phyloP scores from a whole-genome alignment of 768 basidiomycete species.

The Cytidiella melzeri region DNA sequence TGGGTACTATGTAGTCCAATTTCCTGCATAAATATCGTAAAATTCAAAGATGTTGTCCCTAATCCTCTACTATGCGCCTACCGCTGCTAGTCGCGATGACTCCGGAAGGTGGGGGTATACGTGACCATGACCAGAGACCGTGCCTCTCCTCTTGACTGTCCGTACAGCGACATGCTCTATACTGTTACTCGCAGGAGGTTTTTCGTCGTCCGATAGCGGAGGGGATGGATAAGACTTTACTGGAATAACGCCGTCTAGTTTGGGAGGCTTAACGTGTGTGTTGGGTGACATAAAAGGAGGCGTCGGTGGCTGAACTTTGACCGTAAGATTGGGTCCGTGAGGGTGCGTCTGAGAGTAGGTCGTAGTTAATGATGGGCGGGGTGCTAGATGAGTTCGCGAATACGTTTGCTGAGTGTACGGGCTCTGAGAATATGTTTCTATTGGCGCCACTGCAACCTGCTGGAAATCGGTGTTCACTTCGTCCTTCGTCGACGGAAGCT shows the following conservation, averaged over 20 bases:
- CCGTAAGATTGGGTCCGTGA: conserved; percentile 24
- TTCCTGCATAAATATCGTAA: background rate
- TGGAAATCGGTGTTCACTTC: conserved; percentile 48
- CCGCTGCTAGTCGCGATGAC: conserved; percentile 5
- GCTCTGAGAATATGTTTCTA: conserved; percentile 1
- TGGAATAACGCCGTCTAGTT: conserved; percentile 13
- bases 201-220: conserved; percentile 33
- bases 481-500: conserved; percentile 61
- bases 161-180: conserved; percentile 7
- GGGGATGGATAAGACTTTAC: conserved; percentile 33
- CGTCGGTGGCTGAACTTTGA: conserved; percentile 21
- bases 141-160: conserved; percentile 9
- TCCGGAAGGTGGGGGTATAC: conserved; percentile 21
- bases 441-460: conserved; percentile 23
- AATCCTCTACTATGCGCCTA: too few species aligned
- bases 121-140: conserved; percentile 5
- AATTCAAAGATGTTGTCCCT: too few species aligned
- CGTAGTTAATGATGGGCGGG: conserved; percentile 13
- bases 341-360: conserved; percentile 21
- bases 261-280: conserved; percentile 1
- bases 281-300: conserved; percentile 4
- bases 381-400: conserved; percentile 17
- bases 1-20: background rate
- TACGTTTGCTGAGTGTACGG: conserved; percentile 9
- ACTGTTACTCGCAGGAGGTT: conserved; percentile 22